Percentiles rank a stretch among this genome's conserved stretches.
These are phyloP conservation scores for Yamadazyma dushanensis DNA, from an alignment of 1,139 yeast genomes.

Conservation along the genomic window DNA sequence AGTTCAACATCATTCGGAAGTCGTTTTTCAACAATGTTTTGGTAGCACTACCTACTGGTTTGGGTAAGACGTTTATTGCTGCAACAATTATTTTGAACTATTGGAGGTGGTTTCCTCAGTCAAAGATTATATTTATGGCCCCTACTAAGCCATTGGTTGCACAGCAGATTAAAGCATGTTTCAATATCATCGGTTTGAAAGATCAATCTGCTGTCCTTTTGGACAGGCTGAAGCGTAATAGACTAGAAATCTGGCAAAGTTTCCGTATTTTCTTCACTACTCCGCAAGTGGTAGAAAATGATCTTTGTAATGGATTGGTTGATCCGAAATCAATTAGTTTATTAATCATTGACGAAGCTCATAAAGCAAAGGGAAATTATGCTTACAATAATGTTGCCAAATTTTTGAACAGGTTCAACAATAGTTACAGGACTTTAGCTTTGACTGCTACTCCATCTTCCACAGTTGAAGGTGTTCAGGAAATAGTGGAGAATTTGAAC, in stretches of 20 bases:
- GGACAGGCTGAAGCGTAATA: constrained; percentile 64
- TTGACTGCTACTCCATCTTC: constrained; percentile 96
- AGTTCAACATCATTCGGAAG: constrained; percentile 70
- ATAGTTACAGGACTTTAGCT: constrained; percentile 74
- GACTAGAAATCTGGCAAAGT: constrained; percentile 72
- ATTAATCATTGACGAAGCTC: constrained; percentile 93
- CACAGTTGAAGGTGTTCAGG: constrained; percentile 85
- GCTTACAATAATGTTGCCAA: constrained; percentile 83
- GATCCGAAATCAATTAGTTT: constrained; percentile 76
- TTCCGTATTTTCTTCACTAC: constrained; percentile 90
- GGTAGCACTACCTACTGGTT: constrained; percentile 95
- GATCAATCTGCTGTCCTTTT: constrained; percentile 77
- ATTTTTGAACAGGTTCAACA: constrained; percentile 60
- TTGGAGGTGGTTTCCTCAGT: constrained; percentile 75
- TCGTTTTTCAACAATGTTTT: constrained; percentile 74
- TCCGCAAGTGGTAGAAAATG: constrained; percentile 95
- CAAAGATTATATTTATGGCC: constrained; percentile 90
- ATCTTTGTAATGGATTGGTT: constrained; percentile 68
- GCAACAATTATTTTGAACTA: constrained; percentile 91
- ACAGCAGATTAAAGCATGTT: constrained; percentile 93
- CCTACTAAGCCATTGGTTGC: constrained; percentile 98
- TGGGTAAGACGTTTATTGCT: constrained; percentile 96
- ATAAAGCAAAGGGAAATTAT: constrained; percentile 86
- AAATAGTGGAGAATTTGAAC: constrained; percentile 67
- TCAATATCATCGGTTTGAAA: constrained; percentile 82